Evolutionary conservation across 306 rosid species (phyloP), one percentile per base, ranked within the genome.

Genomic region (Prunus kanzakura): DNA sequence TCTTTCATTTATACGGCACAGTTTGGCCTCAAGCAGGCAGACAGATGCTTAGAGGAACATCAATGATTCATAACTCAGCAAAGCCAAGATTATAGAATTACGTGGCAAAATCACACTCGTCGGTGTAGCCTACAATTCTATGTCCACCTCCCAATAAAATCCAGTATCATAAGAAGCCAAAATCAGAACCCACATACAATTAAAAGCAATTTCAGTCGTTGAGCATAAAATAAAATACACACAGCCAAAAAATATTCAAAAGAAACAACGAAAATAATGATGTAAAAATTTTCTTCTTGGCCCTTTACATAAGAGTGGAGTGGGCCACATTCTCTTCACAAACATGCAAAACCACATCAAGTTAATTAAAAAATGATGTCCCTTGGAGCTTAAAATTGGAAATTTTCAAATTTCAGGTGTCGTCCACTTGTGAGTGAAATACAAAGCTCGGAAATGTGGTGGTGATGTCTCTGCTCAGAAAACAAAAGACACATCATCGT

Each of bases 391-490:
- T 4, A 4, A 16, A 50, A 13, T 12, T 20, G 29, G 61, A 61
- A 60, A 18, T 14, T 52, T 6, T 3, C 65, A 15, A 47, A 65
- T 78, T 78, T 87, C 84, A 92, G 72, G 96, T 88, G 78, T 93
- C 98, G 41, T 91, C 91, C 72, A 93, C 98, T 86, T 90, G 98
- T 19, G 98, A 93, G 85, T 93, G 94, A 83, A 93, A 90, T 52
- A 93, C 98, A 80, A 93, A 93, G 90, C 96, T 93, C 2, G 98
- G 98, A 78, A 93, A 93, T 70, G 98, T 91, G 56, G 98, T 93
- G 75, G 98, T 93, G 86, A 93, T 93, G 90, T 93, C 98, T 85
- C 96, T 93, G 98, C 54, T 38, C 86, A 84, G 10, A 10, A 82
- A 73, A 60, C 38, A 77, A 19, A 14, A 6, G 14, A 29, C 38